Base-by-base conservation (phyloP, 192 early-diverging fungal species). In the Rhizophagus prolifer region DNA sequence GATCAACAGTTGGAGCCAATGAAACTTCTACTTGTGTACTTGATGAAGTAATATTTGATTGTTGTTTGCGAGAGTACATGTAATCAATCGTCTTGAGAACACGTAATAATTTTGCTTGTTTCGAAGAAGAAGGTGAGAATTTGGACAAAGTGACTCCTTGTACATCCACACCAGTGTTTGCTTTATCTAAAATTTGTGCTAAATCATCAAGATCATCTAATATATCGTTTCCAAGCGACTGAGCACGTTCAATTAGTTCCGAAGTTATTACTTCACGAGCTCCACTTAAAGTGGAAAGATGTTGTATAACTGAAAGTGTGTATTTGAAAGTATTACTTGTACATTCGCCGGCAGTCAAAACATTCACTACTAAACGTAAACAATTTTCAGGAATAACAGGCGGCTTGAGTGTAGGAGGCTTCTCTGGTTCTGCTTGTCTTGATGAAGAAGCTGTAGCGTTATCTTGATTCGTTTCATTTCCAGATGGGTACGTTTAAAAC, bases 61-160 rank as follows among this genome's bases (percentile, higher is more conserved):
- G 76, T 71, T 78, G 78, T n/a, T 71, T 85, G 28, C 82, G 78
- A 47, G 89, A 89, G 78, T 89, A 91, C 82, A 94, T 89, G 77
- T 95, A 99, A 81, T 99, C 97, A 41, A 98, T 88, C 0, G 96
- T 95, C 82, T 97, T 98, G 70, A 99, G 88, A 30, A 99, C 90
- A 26, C 97, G 92, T 60, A 99, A 75, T 62, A 99, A 81, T 70
- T 96, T 96, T 25, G 97, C 92, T 82, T 99, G 97, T 72, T 90
- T 85, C 9, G 96, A 92, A n/a, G 94, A 90, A 9, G 95, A 84
- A 6, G 91, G 90, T 25, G 95, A 93, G 80, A 97, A 96, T 66
- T 91, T 90, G 30, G 88, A 85, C 23, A 97, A 83, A 16, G 90
- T 91, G 13, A 89, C 85, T 62, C 88, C 86, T 69, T 94, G 91